Evolutionary conservation across 495 filamentous ascomycete species (phyloP).

Genomic region (Usnea hakonensis): DNA sequence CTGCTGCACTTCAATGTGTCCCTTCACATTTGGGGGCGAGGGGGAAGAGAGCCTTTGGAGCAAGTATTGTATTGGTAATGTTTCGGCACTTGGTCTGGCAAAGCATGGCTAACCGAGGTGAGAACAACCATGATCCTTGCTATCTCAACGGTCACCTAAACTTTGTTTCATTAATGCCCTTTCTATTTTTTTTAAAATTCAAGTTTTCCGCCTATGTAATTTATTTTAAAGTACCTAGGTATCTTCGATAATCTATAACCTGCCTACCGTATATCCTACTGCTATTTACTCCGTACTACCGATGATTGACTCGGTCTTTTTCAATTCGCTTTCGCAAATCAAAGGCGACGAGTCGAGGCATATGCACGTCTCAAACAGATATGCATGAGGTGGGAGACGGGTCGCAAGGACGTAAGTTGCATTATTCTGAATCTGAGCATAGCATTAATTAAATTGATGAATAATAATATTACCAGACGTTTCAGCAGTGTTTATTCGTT

Average conservation of each 20-base stretch:
- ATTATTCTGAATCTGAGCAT: background rate
- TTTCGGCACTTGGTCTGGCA: background rate
- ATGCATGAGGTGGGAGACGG: background rate
- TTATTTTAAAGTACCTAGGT: too few relatives aligned
- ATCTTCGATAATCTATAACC: too few relatives aligned
- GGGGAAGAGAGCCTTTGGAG: too few relatives aligned
- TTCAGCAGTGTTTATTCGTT: conserved; percentile 8
- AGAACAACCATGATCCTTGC: background rate
- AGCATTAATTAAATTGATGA: background rate
- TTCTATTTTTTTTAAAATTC: too few relatives aligned
- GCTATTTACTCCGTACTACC: background rate
- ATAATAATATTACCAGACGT: background rate
- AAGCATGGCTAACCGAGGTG: background rate
- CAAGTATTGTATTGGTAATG: background rate
- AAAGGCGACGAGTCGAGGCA: background rate
- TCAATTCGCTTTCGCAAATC: too few relatives aligned
- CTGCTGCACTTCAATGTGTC: background rate
- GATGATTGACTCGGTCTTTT: too few relatives aligned
- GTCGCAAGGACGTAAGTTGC: background rate
- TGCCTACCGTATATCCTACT: background rate
- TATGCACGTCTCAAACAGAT: background rate
- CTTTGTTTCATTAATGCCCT: background rate
- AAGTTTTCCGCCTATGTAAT: background rate
- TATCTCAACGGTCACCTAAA: background rate
- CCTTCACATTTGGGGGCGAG: background rate